Percentiles rank a stretch among this genome's conserved stretches.
phyloP scores from a whole-genome alignment of 179 eudicot genomes.

The Pouteria campechiana region DNA sequence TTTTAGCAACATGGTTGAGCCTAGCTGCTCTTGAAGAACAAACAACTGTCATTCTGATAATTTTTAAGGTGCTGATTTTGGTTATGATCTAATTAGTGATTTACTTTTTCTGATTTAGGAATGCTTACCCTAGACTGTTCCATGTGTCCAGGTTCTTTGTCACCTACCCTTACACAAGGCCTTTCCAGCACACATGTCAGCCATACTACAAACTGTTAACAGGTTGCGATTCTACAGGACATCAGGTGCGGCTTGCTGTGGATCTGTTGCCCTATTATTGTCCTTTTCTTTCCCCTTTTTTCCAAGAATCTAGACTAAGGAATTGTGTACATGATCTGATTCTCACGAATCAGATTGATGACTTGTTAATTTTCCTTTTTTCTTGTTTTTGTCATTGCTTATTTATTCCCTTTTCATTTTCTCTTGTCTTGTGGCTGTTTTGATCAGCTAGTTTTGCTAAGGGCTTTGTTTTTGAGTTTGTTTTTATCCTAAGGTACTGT shows the following conservation, averaged over 20 bases:
- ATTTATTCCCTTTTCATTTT: neutral
- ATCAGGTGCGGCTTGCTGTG: conserved; percentile 55
- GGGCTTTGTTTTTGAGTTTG: too few species aligned
- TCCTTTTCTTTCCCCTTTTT: neutral
- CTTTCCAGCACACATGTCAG: conserved; percentile 85
- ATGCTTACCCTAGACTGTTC: too few species aligned
- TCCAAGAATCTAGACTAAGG: too few species aligned
- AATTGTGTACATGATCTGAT: too few species aligned
- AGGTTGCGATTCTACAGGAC: conserved; percentile 65
- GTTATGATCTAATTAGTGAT: neutral
- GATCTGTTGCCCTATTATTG: neutral
- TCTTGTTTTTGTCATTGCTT: neutral
- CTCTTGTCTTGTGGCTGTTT: neutral
- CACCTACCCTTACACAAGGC: conserved; percentile 80
- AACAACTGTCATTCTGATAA: conserved; percentile 65
- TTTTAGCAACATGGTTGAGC: conserved; percentile 87
- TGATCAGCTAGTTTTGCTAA: too few species aligned
- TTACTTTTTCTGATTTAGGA: too few species aligned
- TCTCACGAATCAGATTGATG: too few species aligned
- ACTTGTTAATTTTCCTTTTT: neutral
- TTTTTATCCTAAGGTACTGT: too few species aligned
- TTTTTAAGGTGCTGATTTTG: conserved; percentile 44
- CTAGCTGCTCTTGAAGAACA: conserved; percentile 92
- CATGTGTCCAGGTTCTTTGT: conserved; percentile 86
- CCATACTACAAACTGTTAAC: conserved; percentile 81